Conservation (phyloP, 192 early-diverging fungal genomes). For the Rhizophagus prolifer region DNA sequence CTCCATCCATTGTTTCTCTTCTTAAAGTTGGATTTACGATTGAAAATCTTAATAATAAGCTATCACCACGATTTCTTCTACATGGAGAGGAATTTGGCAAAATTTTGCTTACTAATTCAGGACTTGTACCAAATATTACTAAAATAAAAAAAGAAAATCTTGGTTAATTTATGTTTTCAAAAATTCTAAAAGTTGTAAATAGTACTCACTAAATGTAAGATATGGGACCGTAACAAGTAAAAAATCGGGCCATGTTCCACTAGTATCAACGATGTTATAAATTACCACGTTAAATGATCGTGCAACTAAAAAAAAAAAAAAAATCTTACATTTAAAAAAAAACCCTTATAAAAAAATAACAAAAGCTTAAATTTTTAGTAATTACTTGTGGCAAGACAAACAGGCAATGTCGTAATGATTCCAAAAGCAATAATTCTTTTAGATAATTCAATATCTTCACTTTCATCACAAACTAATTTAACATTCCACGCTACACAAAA, state of each 20-base stretch:
- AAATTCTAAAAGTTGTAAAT: background rate
- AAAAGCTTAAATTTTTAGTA: background rate
- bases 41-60: background rate
- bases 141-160: background rate
- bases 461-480: background rate
- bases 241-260: background rate
- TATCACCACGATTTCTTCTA: background rate
- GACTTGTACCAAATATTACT: background rate
- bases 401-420: background rate
- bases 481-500: background rate
- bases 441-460: background rate
- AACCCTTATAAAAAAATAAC: background rate
- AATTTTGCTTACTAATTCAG: background rate
- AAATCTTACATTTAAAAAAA: background rate
- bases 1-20: background rate
- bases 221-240: background rate
- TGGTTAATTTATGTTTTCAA: background rate
- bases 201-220: background rate
- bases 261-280: background rate
- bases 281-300: background rate
- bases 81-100: background rate
- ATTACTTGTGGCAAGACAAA: background rate
- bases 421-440: background rate
- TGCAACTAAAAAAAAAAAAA: background rate
- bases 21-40: background rate